Percentiles rank a stretch among this genome's conserved stretches.
Evolutionary conservation across 306 rosid species (phyloP).

Genomic region (Inga laurina): DNA sequence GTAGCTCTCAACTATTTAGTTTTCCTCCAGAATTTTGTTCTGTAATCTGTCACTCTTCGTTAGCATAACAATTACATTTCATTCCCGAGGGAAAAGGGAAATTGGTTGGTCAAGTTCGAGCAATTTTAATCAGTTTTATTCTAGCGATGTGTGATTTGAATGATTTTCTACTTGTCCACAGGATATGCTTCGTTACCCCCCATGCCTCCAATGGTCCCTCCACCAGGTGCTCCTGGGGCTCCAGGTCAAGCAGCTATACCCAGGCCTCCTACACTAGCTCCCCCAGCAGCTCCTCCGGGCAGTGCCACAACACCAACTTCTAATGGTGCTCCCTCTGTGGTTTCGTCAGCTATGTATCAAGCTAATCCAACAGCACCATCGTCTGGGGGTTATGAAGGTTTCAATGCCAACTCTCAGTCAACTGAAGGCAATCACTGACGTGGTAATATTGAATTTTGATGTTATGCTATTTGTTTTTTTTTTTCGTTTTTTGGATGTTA

Average conservation of each 20-base stretch:
- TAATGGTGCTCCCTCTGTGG: constrained; percentile 48
- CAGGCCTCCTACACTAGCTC: constrained; percentile 48
- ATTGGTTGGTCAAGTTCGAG: constrained; percentile 6
- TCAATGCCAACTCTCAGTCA: constrained; percentile 46
- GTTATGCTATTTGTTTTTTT: neutral
- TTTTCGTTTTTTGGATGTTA: neutral
- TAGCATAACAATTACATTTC: constrained; percentile 17
- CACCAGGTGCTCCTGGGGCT: constrained; percentile 49
- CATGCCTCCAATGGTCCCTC: constrained; percentile 48
- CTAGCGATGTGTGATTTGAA: constrained; percentile 12
- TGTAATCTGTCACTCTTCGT: neutral
- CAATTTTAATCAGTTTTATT: constrained; percentile 1
- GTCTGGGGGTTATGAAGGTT: constrained; percentile 45
- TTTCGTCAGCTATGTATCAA: constrained; percentile 45
- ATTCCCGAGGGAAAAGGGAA: constrained; percentile 8
- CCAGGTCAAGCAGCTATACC: constrained; percentile 44
- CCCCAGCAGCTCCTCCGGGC: constrained; percentile 47
- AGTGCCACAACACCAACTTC: constrained; percentile 42
- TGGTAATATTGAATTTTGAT: constrained; percentile 9
- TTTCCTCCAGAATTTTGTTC: neutral
- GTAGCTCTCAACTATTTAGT: neutral
- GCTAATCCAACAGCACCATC: constrained; percentile 39
- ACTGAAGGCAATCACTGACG: constrained; percentile 44
- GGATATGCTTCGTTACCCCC: constrained; percentile 42
- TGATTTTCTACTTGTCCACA: constrained; percentile 24